These are phyloP conservation scores for Arachis hypogaea DNA, from an alignment of 306 rosid genomes.

Conservation along the genomic window DNA sequence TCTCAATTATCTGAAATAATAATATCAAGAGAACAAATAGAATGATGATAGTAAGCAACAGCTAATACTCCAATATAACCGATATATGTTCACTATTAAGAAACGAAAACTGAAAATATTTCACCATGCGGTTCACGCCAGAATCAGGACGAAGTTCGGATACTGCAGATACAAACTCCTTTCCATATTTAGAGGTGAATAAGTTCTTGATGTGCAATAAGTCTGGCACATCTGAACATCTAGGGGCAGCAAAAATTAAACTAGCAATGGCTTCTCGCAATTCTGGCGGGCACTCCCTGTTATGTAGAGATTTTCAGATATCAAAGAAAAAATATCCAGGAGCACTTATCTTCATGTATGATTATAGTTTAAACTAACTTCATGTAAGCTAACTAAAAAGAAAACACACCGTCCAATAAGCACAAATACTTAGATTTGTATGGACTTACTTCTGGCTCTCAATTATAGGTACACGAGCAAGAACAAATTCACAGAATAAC, in stretches of 20 bases:
- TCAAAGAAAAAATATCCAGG: not conserved
- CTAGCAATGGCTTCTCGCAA: slow-evolving; percentile 93
- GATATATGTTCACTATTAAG: slow-evolving; percentile 32
- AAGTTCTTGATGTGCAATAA: slow-evolving; percentile 83
- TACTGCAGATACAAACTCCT: slow-evolving; percentile 70
- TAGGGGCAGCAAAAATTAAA: slow-evolving; percentile 93
- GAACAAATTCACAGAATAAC: slow-evolving; percentile 93
- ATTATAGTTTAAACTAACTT: slow-evolving; percentile 1
- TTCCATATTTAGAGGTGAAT: slow-evolving; percentile 88
- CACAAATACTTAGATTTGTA: slow-evolving; percentile 27
- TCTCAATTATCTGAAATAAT: slow-evolving; percentile 80
- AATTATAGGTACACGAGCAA: slow-evolving; percentile 89
- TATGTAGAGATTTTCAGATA: slow-evolving; percentile 14
- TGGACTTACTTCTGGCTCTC: slow-evolving; percentile 80
- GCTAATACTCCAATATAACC: slow-evolving; percentile 22
- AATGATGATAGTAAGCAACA: slow-evolving; percentile 29
- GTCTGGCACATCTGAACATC: slow-evolving; percentile 98
- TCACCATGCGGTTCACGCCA: slow-evolving; percentile 90
- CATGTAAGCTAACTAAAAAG: slow-evolving; percentile 20
- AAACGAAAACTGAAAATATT: slow-evolving; percentile 37
- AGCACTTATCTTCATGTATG: not conserved
- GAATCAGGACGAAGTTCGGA: slow-evolving; percentile 99
- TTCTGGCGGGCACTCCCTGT: slow-evolving; percentile 91
- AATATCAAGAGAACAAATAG: slow-evolving; percentile 31
- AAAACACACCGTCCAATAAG: slow-evolving; percentile 20